These are phyloP conservation scores for Saccharomycopsis schoenii DNA, from an alignment of 805 yeast species.

Conservation along the genomic window DNA sequence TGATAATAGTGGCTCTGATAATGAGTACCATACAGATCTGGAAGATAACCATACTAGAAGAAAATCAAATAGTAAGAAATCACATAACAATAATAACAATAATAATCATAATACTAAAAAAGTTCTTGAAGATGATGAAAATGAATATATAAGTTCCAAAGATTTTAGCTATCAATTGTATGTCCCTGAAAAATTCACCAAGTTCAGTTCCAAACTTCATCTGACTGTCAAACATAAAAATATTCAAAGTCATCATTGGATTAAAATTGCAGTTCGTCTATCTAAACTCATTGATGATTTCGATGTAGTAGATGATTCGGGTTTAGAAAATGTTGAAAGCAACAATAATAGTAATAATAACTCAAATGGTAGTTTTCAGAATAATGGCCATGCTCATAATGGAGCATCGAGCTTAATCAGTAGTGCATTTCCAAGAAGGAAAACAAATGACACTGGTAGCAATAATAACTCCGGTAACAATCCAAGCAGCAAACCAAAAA, in stretches of 20 bases:
- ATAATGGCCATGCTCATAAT: background rate
- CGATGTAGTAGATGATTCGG: constrained; percentile 7
- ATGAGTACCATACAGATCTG: background rate
- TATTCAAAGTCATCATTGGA: constrained; percentile 92
- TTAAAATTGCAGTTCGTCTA: constrained; percentile 75
- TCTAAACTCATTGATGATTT: constrained; percentile 48
- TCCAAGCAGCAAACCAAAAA: constrained; percentile 22
- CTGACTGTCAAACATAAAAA: constrained; percentile 78
- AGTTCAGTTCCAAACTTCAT: constrained; percentile 52
- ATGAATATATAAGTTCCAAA: constrained; percentile 54
- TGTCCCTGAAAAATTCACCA: constrained; percentile 47
- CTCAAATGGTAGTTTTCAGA: background rate
- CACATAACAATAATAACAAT: background rate
- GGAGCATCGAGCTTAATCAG: constrained; percentile 8
- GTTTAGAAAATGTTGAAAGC: background rate
- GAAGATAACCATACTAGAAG: background rate
- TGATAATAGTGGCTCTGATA: background rate
- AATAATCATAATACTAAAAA: constrained; percentile 3
- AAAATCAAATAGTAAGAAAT: background rate
- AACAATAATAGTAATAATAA: background rate
- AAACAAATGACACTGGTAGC: background rate
- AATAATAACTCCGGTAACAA: background rate
- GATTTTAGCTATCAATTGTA: constrained; percentile 82
- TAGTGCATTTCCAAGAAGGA: constrained; percentile 20
- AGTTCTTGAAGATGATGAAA: constrained; percentile 29